phyloP scores from a whole-genome alignment of 2,329 filamentous ascomycete genomes.

The Herpotrichia juniperi region DNA sequence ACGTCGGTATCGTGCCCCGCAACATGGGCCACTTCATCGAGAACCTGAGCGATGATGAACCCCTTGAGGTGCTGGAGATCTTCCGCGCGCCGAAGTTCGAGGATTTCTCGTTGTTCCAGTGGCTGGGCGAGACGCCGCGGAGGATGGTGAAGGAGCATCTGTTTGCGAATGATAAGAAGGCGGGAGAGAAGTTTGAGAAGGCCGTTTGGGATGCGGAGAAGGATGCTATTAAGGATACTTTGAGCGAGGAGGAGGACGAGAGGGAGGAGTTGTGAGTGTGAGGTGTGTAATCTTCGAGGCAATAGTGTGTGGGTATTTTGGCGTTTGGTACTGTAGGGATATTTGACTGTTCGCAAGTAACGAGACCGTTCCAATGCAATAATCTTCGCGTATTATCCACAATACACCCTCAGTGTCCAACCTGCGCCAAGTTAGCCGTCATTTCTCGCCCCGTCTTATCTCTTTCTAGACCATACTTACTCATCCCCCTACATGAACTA shows the following conservation, averaged over 20 bases:
- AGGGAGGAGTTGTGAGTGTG: constrained; percentile 25
- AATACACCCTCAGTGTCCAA: constrained; percentile 18
- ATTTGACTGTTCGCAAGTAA: constrained; percentile 9
- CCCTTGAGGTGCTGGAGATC: constrained; percentile 77
- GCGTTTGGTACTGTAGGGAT: background rate
- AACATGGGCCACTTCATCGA: constrained; percentile 85
- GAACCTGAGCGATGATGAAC: constrained; percentile 75
- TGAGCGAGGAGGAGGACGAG: constrained; percentile 35
- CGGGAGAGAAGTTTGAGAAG: constrained; percentile 66
- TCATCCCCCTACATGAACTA: constrained; percentile 16
- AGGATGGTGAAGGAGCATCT: constrained; percentile 70
- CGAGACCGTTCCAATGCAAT: constrained; percentile 13
- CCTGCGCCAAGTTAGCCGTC: constrained; percentile 4
- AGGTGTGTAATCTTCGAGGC: background rate
- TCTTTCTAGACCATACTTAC: background rate
- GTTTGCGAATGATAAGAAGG: constrained; percentile 66
- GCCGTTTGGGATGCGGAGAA: constrained; percentile 67
- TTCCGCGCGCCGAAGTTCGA: constrained; percentile 74
- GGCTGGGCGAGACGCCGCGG: constrained; percentile 74
- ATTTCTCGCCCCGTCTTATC: background rate
- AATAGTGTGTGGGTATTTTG: background rate
- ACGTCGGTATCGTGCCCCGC: constrained; percentile 76
- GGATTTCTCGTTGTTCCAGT: constrained; percentile 76
- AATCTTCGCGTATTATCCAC: constrained; percentile 14
- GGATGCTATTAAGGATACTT: constrained; percentile 46